Evolutionary conservation across 805 yeast species (phyloP).

Genomic region (Isabelozyma gotoi): DNA sequence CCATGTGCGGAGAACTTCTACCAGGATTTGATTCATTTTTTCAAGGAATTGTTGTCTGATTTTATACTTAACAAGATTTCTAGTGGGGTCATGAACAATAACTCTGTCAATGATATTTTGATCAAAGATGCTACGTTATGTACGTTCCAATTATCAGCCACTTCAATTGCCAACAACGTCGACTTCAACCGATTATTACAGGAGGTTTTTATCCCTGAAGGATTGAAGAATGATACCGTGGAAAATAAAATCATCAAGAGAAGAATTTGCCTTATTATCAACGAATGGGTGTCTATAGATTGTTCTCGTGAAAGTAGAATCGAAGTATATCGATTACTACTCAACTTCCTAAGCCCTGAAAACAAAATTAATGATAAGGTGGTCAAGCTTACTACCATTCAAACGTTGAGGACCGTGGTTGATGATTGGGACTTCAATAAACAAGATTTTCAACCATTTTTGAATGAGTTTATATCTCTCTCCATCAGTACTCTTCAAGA

Average conservation of each 20-base stretch:
- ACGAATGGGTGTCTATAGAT: conserved; percentile 77
- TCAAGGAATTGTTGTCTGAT: conserved; percentile 53
- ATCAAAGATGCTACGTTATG: conserved; percentile 78
- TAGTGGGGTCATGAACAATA: conserved; percentile 28
- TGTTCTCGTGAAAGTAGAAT: conserved; percentile 59
- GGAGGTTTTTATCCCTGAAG: conserved; percentile 69
- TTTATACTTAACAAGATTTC: conserved; percentile 61
- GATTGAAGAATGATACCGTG: conserved; percentile 41
- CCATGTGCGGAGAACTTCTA: conserved; percentile 87
- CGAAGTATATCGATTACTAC: conserved; percentile 57
- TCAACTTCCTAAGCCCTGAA: conserved; percentile 46
- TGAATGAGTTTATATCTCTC: conserved; percentile 50
- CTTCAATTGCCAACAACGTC: conserved; percentile 61
- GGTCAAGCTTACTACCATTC: conserved; percentile 74
- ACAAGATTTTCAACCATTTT: conserved; percentile 62
- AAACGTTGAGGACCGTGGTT: conserved; percentile 63
- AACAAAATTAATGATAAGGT: conserved; percentile 64
- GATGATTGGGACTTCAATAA: conserved; percentile 88
- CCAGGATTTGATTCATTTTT: conserved; percentile 67
- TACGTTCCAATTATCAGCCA: conserved; percentile 78
- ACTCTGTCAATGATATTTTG: conserved; percentile 50
- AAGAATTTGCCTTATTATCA: conserved; percentile 71
- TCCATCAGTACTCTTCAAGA: conserved; percentile 50
- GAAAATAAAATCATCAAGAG: conserved; percentile 67
- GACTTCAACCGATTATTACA: conserved; percentile 66